phyloP scores from a whole-genome alignment of 2,329 filamentous ascomycete genomes.

The Ophiostoma tasmaniense region DNA sequence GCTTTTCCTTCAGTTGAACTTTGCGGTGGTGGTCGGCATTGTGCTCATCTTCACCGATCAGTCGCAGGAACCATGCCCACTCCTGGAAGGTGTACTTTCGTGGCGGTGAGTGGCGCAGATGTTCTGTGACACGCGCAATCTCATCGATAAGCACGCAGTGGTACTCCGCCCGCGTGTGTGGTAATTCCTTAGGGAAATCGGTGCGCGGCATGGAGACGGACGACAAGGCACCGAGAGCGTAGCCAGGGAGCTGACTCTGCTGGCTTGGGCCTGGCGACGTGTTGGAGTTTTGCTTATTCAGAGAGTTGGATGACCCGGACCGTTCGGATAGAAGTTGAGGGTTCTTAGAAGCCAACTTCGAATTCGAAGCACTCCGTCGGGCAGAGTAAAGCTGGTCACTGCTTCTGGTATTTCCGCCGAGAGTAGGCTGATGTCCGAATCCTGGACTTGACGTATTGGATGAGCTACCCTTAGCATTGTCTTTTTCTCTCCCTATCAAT shows the following conservation, averaged over 20 bases:
- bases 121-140: slow-evolving; percentile 57
- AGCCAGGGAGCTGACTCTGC: background rate
- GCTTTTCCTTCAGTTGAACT: slow-evolving; percentile 20
- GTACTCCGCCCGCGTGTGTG: slow-evolving; percentile 40
- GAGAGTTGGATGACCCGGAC: background rate
- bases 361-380: background rate
- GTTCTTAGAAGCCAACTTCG: background rate
- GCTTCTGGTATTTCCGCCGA: background rate
- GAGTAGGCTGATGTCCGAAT: background rate
- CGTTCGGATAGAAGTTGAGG: background rate
- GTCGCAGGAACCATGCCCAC: slow-evolving; percentile 74
- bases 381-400: background rate
- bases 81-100: slow-evolving; percentile 71
- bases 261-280: background rate
- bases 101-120: slow-evolving; percentile 49
- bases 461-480: background rate
- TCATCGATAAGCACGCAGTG: slow-evolving; percentile 61
- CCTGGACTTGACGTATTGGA: background rate
- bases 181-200: slow-evolving; percentile 30
- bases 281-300: background rate
- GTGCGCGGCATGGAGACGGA: slow-evolving; percentile 28
- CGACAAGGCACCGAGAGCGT: slow-evolving; percentile 10
- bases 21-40: slow-evolving; percentile 42
- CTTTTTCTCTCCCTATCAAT: background rate
- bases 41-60: slow-evolving; percentile 61